Base-by-base conservation (phyloP, 768 basidiomycete genomes). In the Pluteus cervinus region DNA sequence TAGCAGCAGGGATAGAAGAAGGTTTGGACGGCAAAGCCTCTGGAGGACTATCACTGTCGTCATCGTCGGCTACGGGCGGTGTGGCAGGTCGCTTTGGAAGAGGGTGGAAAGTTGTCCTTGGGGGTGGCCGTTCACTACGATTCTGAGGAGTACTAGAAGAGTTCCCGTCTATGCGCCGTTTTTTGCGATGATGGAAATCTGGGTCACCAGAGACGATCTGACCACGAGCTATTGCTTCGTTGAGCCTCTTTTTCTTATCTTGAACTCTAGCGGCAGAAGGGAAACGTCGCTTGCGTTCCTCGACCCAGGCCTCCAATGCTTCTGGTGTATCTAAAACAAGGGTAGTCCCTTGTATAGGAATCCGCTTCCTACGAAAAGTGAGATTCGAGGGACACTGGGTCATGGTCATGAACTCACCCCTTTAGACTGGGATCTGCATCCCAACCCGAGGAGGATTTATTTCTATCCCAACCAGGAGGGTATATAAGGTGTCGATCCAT, bases 401-500 rank as follows among this genome's bases (percentile, higher is more conserved):
- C n/a, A n/a, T n/a, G n/a, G n/a, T n/a, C n/a, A n/a, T n/a, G 11
- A 8, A 51, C 62, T 42, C 44, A 86, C 86, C 86, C 85, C 60
- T 78, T 86, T 36, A 90, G 65, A 56, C 76, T 81, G 11, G 82
- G 84, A 59, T 89, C 87, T 2, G 87, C 78, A 52, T 87, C 86
- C 86, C 86, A 88, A 21, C 81, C 81, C 24, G 56, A 39, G 50
- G 65, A 73, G 39, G 70, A 68, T 44, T 68, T 71, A 46, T 57
- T 56, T 31, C 72, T 66, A 20, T 80, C 65, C 79, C 82, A 87
- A 15, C 78, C 81, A 29, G 74, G 70, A 16, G 89, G 88, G 46
- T 76, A 88, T 32, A 90, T 77, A 29, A 91, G 68, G 56, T 91
- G 88, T n/a, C 87, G 71, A 48, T 90, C 88, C 87, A 89, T 90